These are phyloP conservation scores for Hanseniaspora meyeri DNA, from an alignment of 805 yeast species.

Conservation along the genomic window DNA sequence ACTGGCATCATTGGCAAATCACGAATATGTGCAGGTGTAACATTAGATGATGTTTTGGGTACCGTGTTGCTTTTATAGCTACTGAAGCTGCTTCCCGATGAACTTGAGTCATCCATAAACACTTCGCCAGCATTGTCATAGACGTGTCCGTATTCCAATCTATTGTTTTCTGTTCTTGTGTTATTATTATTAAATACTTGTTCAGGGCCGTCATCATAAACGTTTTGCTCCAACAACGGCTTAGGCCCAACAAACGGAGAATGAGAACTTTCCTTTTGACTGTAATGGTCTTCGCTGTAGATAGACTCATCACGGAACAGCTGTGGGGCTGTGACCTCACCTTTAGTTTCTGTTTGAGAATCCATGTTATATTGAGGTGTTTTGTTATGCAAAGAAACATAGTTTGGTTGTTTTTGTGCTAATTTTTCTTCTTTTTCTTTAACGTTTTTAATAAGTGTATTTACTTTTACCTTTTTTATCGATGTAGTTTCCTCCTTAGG, in stretches of 20 bases:
- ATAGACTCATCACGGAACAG: background rate
- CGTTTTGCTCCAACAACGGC: background rate
- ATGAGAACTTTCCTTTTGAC: background rate
- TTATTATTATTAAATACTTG: background rate
- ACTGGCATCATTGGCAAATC: background rate
- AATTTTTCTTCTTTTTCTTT: background rate
- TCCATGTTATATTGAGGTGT: background rate
- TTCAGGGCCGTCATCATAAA: background rate
- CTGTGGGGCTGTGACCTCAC: background rate
- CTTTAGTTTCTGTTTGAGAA: background rate
- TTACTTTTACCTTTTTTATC: background rate
- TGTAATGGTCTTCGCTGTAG: background rate
- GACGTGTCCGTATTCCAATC: background rate
- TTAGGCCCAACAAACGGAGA: background rate
- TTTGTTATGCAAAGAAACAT: no score
- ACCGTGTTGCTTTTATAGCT: background rate
- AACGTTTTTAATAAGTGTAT: background rate
- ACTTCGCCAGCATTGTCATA: background rate
- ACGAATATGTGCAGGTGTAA: background rate
- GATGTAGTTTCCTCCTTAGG: constrained; percentile 34
- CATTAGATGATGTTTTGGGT: background rate
- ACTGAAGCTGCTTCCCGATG: background rate
- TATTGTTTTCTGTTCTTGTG: background rate
- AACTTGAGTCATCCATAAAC: background rate
- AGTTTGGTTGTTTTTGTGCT: no score